Base-by-base conservation (phyloP, 1,284 basidiomycete species). In the Tilletiopsis washingtonensis region DNA sequence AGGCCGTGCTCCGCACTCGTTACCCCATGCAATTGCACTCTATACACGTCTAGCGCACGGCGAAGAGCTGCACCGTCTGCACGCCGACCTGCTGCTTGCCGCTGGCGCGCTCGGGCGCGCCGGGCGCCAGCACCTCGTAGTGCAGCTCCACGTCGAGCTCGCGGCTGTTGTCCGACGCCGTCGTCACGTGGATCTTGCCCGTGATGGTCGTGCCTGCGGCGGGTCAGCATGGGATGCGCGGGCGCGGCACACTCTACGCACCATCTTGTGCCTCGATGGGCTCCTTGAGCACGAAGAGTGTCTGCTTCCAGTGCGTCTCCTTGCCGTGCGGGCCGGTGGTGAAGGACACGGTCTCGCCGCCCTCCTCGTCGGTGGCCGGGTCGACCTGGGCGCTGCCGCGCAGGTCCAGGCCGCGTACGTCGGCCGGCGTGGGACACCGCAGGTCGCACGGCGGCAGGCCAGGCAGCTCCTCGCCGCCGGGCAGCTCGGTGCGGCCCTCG, bases 301-400 rank as follows among this genome's bases (percentile, higher is more conserved):
- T 91, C 72, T 98, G 93, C 74, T 93, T 93, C 93, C 93, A 98
- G 74, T 98, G 93, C n/a, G 93, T 98, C 20, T 86, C 83, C 43
- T 83, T 81, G 56, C 86, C 88, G 62, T 76, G 56, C 4, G 93
- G 90, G 0, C 90, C 88, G 0, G 93, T 98, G 57, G 89, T 93
- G 74, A 97, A 97, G 71, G 85, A 87, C 6, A 82, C 82, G 19
- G 39, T n/a, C 26, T 83, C 76, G 15, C 80, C 80, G 26, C 78
- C 78, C 21, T 45, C 54, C 12, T 51, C 42, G 25, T 42, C 36
- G 27, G 39, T 20, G 25, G 34, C 45, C 23, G 15, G 21, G 4
- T 23, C 37, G 4, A 43, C 77, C 27, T 79, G 75, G 2, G 79
- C 76, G 88, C 94, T 94, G 4, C 80, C 78, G 5, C 82, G 81